Evolutionary conservation across 1,284 basidiomycete species (phyloP).

Genomic region (Omphalotus olearius): DNA sequence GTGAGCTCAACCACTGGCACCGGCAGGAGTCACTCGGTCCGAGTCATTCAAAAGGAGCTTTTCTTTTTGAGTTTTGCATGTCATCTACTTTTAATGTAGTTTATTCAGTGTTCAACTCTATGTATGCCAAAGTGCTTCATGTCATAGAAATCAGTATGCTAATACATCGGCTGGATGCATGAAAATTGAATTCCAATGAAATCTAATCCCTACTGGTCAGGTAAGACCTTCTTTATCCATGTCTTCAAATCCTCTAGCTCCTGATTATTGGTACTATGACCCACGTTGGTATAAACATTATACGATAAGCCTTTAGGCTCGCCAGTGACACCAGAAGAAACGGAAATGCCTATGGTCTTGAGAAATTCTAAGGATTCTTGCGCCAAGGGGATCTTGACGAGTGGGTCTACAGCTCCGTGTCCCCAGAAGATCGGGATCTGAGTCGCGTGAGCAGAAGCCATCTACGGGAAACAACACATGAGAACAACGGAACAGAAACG

Average conservation of each 20-base stretch:
- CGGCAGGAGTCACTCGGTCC: slow-evolving; percentile 1
- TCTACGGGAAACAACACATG: slow-evolving; percentile 31
- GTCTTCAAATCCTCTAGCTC: slow-evolving; percentile 64
- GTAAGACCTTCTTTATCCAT: slow-evolving; percentile 57
- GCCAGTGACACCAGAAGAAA: slow-evolving; percentile 21
- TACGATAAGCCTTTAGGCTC: slow-evolving; percentile 50
- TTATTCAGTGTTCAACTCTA: no score
- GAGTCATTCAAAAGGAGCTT: no score
- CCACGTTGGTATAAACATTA: slow-evolving; percentile 55
- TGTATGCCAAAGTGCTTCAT: no score
- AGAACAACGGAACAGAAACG: slow-evolving; percentile 19
- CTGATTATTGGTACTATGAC: slow-evolving; percentile 56
- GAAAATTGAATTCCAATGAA: no score
- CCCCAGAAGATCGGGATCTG: slow-evolving; percentile 85
- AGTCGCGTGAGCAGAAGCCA: slow-evolving; percentile 50
- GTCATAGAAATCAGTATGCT: no score
- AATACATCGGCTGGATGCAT: no score
- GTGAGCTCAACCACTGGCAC: not conserved
- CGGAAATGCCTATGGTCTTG: slow-evolving; percentile 42
- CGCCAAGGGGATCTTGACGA: slow-evolving; percentile 55
- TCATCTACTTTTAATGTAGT: no score
- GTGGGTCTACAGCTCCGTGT: slow-evolving; percentile 75
- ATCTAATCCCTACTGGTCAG: slow-evolving; percentile 16
- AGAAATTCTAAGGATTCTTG: slow-evolving; percentile 53
- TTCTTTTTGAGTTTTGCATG: no score